Evolutionary conservation across 1,284 basidiomycete genomes (phyloP).

Genomic region (Fomitopsis betulina): DNA sequence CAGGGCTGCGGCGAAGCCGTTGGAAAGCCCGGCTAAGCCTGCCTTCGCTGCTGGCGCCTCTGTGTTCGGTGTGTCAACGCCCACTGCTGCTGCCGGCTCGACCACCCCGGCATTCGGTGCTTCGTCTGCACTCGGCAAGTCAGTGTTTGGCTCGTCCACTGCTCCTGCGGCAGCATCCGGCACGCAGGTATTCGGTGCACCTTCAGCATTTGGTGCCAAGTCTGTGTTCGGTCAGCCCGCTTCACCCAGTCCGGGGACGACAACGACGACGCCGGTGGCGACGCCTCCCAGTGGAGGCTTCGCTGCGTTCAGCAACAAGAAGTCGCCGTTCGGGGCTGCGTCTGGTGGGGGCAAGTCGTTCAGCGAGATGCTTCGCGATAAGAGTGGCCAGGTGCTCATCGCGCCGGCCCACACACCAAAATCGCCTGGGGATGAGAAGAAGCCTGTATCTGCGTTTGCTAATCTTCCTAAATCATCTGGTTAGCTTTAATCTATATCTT

Average conservation of each 20-base stretch:
- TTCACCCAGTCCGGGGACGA: slow-evolving; percentile 8
- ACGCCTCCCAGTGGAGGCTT: slow-evolving; percentile 27
- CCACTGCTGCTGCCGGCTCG: slow-evolving; percentile 9
- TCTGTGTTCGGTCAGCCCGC: slow-evolving; percentile 25
- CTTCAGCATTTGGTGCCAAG: slow-evolving; percentile 30
- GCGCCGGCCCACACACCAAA: slow-evolving; percentile 9
- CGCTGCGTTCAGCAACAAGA: slow-evolving; percentile 37
- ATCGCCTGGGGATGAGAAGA: slow-evolving; percentile 11
- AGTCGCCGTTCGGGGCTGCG: slow-evolving; percentile 40
- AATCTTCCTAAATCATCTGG: slow-evolving; percentile 3
- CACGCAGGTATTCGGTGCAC: slow-evolving; percentile 34
- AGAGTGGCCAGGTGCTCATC: slow-evolving; percentile 20
- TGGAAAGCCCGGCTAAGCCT: slow-evolving; percentile 8
- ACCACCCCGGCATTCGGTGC: slow-evolving; percentile 16
- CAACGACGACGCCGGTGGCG: slow-evolving; percentile 21
- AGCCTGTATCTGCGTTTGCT: slow-evolving; percentile 18
- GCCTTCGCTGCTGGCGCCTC: neutral
- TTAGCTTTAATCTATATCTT: neutral
- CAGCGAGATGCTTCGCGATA: slow-evolving; percentile 33
- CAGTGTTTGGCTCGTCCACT: slow-evolving; percentile 4
- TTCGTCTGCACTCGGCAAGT: slow-evolving; percentile 4
- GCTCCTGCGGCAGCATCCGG: slow-evolving; percentile 8
- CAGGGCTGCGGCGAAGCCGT: slow-evolving; percentile 33
- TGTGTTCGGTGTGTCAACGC: slow-evolving; percentile 11
- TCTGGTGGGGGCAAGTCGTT: slow-evolving; percentile 35